Conservation (phyloP, 768 basidiomycete species). For the Psilocybe tampanensis region DNA sequence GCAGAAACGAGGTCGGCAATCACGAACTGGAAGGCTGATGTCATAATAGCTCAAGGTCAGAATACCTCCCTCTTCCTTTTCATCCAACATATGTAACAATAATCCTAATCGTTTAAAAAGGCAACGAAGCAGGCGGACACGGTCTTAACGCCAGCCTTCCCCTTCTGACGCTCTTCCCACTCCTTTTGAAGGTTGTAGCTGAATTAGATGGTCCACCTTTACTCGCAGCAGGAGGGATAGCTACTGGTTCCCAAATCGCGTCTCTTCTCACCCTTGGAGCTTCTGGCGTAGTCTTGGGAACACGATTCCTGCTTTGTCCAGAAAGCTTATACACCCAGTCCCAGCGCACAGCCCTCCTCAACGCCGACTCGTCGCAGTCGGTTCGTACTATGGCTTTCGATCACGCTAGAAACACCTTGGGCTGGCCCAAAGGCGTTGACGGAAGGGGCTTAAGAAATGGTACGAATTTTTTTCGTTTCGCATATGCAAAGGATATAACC, state of each 20-base stretch:
- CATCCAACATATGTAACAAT: conserved; percentile 1
- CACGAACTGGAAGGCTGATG: conserved; percentile 72
- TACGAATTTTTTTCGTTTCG: conserved; percentile 22
- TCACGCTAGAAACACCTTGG: conserved; percentile 51
- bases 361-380: conserved; percentile 46
- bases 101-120: conserved; percentile 35
- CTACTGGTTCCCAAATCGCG: conserved; percentile 65
- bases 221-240: conserved; percentile 77
- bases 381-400: conserved; percentile 69
- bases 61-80: conserved; percentile 5
- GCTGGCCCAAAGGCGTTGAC: conserved; percentile 64
- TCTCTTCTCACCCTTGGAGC: conserved; percentile 68
- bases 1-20: conserved; percentile 60
- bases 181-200: conserved; percentile 47
- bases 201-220: conserved; percentile 38
- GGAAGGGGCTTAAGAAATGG: conserved; percentile 62
- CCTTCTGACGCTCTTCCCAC: conserved; percentile 59
- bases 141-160: conserved; percentile 60
- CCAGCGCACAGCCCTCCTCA: conserved; percentile 56
- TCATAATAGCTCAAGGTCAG: conserved; percentile 77
- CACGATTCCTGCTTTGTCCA: conserved; percentile 70
- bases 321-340: conserved; percentile 61
- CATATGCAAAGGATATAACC: neutral
- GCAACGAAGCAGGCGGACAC: conserved; percentile 83
- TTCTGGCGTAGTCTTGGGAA: conserved; percentile 70